Evolutionary conservation across 306 rosid species (phyloP).

Genomic region (Vigna nakashimae): DNA sequence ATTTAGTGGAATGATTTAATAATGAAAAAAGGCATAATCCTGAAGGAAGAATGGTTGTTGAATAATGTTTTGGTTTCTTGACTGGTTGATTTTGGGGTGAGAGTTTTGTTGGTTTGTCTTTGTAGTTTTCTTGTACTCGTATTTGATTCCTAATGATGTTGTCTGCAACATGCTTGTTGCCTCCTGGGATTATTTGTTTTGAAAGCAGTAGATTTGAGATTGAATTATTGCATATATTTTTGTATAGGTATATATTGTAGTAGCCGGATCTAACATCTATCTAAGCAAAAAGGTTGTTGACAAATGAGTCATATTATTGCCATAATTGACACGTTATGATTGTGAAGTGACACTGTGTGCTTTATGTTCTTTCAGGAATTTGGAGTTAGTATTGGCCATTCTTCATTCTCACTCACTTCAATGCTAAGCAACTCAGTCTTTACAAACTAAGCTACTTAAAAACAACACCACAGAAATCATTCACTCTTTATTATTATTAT

Average conservation of each 20-base stretch:
- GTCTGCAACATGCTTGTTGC: constrained; percentile 26
- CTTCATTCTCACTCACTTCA: not conserved
- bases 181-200: not conserved
- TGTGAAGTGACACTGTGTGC: not conserved
- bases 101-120: constrained; percentile 19
- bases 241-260: not conserved
- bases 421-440: not conserved
- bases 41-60: constrained; percentile 35
- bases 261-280: not conserved
- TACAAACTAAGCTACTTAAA: not conserved
- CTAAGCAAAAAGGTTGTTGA: not conserved
- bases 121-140: constrained; percentile 22
- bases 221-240: not conserved
- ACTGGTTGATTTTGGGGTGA: constrained; percentile 10
- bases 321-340: not conserved
- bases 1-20: not conserved
- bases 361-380: not conserved
- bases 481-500: too few species aligned
- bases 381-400: not conserved
- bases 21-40: too few species aligned
- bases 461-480: too few species aligned
- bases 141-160: constrained; percentile 8
- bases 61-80: constrained; percentile 30
- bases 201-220: not conserved
- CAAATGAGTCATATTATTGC: not conserved